Evolutionary conservation across 768 basidiomycete genomes (phyloP), one percentile per base, ranked within the genome.

Genomic region (Amanita pseudoporphyria): DNA sequence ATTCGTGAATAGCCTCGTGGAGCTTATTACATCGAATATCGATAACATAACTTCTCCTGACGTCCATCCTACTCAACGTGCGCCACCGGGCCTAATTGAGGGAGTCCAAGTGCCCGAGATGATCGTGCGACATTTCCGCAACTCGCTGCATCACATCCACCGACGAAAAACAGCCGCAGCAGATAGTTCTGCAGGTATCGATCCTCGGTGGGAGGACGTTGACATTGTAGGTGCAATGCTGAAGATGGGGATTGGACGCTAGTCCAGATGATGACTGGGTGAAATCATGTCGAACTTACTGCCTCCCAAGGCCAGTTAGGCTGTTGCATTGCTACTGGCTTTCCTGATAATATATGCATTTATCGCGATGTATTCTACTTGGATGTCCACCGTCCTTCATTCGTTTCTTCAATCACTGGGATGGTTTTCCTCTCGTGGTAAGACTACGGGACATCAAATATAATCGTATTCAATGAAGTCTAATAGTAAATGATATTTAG

Each of bases 1-100:
- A 71, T 98, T 95, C 58, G 84, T 98, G 54, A 97, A 95, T 66
- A 91, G 87, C 53, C 78, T 99, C 38, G 92, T 98, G 14, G 95
- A 98, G 59, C 77, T 98, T 16, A 94, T 99, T 64, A 89, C 91
- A 1, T 84, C 87, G 5, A 91, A 87, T 58, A 92, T 98, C 62
- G 96, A 99, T 69, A 82, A 78, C 54, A 89, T 97, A 57, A 78
- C 84, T 32, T 86, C 87, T 1, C 82, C 85, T 14, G 89, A 94
- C 60, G 79, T 92, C 2, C 91, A 95, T 58, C 88, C 92, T 0
- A 83, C 89, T 0, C 83, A 90, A 56, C 82, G 90, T 21, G 87
- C 88, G 21, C 86, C 87, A 2, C 83, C 87, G 5, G 93, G 93
- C 16, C 74, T 94, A 32, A 81, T 98, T 52, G 96, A 98, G 60